Evolutionary conservation across 495 filamentous ascomycete genomes (phyloP).

Genomic region (Penicillium pulvis): DNA sequence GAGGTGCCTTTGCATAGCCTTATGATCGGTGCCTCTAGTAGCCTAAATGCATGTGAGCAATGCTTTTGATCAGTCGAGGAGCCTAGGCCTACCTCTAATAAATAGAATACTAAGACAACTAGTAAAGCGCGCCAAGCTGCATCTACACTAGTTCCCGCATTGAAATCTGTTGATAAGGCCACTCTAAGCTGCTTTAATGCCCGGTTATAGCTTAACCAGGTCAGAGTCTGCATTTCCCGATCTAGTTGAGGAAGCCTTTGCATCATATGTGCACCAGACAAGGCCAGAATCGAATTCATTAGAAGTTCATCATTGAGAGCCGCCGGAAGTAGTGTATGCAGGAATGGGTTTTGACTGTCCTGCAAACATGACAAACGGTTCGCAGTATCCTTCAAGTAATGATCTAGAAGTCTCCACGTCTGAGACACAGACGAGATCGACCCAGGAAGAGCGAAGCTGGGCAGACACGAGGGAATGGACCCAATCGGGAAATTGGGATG

Average conservation of each 20-base stretch:
- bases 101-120: constrained; percentile 24
- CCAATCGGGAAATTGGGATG: constrained; percentile 7
- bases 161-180: constrained; percentile 7
- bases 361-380: constrained; percentile 19
- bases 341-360: constrained; percentile 21
- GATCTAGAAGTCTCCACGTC: constrained; percentile 22
- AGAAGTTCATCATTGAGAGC: constrained; percentile 22
- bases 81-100: constrained; percentile 18
- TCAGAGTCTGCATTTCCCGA: constrained; percentile 13
- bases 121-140: constrained; percentile 17
- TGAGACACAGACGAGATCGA: constrained; percentile 8
- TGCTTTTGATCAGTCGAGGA: background rate
- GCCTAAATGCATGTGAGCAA: constrained; percentile 18
- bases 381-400: constrained; percentile 21
- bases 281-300: constrained; percentile 24
- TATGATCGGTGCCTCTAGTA: constrained; percentile 17
- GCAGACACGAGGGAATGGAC: constrained; percentile 14
- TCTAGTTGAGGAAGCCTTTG: constrained; percentile 13
- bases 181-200: constrained; percentile 21
- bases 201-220: constrained; percentile 18
- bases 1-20: constrained; percentile 23
- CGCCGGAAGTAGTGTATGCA: constrained; percentile 20
- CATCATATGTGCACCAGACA: constrained; percentile 21
- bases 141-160: constrained; percentile 7
- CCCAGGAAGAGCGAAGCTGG: constrained; percentile 14